phyloP scores from a whole-genome alignment of 805 yeast genomes.

The Yamadazyma phyllophila region DNA sequence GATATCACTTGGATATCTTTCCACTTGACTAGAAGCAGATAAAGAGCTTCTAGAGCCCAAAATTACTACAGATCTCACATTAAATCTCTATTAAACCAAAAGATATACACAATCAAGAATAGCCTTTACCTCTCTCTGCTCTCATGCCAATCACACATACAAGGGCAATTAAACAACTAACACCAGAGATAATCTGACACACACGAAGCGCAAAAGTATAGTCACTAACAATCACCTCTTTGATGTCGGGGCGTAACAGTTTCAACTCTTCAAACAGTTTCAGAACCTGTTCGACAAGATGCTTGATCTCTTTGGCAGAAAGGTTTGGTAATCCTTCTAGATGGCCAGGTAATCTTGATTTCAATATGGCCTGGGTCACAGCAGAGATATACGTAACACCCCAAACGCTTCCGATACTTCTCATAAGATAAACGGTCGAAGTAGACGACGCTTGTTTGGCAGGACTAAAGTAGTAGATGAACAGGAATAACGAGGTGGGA shows the following conservation, averaged over 20 bases:
- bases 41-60: too few relatives aligned
- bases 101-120: too few relatives aligned
- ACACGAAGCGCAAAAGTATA: constrained; percentile 23
- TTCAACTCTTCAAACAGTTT: constrained; percentile 21
- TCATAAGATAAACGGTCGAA: constrained; percentile 34
- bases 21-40: too few relatives aligned
- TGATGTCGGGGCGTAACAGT: constrained; percentile 16
- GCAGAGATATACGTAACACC: constrained; percentile 32
- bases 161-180: constrained; percentile 17
- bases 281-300: constrained; percentile 18
- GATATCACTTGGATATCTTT: too few relatives aligned
- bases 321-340: constrained; percentile 13
- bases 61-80: too few relatives aligned
- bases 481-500: constrained; percentile 35
- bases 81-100: too few relatives aligned
- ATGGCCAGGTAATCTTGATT: constrained; percentile 13
- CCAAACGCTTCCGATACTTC: constrained; percentile 42
- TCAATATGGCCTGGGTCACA: constrained; percentile 18
- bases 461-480: constrained; percentile 30
- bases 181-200: constrained; percentile 22
- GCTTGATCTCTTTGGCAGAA: constrained; percentile 13
- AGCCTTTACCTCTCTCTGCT: neutral
- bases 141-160: constrained; percentile 4
- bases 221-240: constrained; percentile 19
- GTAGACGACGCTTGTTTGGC: constrained; percentile 39